Evolutionary conservation across 352 stramenopile species (phyloP).

Genomic region (Elongisporangium anandrum): DNA sequence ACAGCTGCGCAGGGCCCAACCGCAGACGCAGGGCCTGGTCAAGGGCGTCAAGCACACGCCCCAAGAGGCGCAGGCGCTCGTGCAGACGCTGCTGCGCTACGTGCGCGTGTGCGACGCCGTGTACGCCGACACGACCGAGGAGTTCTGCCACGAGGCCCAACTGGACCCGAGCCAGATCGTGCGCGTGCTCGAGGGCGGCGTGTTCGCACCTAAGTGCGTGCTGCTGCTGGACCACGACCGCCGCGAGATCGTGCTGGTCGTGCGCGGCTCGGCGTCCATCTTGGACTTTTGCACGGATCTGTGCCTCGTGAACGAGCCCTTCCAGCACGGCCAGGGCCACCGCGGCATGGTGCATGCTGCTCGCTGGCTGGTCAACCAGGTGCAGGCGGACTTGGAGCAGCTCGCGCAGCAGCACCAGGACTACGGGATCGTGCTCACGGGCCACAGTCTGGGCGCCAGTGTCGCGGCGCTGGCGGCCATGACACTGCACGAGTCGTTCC

Average conservation of each 20-base stretch:
- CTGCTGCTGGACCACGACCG: slow-evolving; percentile 53
- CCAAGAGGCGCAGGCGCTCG: slow-evolving; percentile 7
- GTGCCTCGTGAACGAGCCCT: slow-evolving; percentile 73
- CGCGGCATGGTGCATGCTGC: slow-evolving; percentile 79
- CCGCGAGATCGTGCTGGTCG: slow-evolving; percentile 51
- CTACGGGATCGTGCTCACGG: slow-evolving; percentile 56
- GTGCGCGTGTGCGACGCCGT: slow-evolving; percentile 64
- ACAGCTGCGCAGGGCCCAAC: slow-evolving; percentile 22
- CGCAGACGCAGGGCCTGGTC: slow-evolving; percentile 14
- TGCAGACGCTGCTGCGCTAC: slow-evolving; percentile 36
- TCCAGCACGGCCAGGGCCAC: slow-evolving; percentile 61
- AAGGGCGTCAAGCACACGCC: slow-evolving; percentile 11
- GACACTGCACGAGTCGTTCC: slow-evolving; percentile 34
- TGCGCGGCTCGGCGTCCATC: slow-evolving; percentile 68
- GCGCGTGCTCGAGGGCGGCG: slow-evolving; percentile 46
- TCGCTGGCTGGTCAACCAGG: slow-evolving; percentile 57
- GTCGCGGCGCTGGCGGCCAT: slow-evolving; percentile 67
- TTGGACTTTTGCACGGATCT: slow-evolving; percentile 82
- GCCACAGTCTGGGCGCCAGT: slow-evolving; percentile 68
- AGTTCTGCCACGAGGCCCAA: slow-evolving; percentile 52
- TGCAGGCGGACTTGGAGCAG: slow-evolving; percentile 41
- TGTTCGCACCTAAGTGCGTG: slow-evolving; percentile 76
- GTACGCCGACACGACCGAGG: slow-evolving; percentile 48
- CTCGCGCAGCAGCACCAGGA: slow-evolving; percentile 37
- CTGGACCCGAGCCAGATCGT: slow-evolving; percentile 38